phyloP scores from a whole-genome alignment of 2,329 filamentous ascomycete genomes.

The Colletotrichum sp. region DNA sequence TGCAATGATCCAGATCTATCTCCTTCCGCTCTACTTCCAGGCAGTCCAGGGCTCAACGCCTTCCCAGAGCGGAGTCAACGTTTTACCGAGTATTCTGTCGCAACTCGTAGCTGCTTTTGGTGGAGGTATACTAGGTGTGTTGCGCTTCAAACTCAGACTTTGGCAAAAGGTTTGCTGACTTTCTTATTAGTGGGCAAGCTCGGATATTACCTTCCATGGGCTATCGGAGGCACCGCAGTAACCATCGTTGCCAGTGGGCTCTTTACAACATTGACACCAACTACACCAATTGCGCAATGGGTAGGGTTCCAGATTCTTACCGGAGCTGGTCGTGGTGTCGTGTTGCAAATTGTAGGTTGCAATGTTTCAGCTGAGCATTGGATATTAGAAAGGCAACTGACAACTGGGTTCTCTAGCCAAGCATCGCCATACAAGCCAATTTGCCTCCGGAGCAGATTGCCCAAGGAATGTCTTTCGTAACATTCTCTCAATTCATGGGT shows the following conservation, averaged over 20 bases:
- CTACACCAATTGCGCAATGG: conserved; percentile 15
- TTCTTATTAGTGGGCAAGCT: conserved; percentile 7
- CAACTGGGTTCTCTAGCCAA: conserved; percentile 17
- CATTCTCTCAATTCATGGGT: conserved; percentile 28
- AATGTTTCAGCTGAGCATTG: conserved; percentile 32
- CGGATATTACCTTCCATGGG: conserved; percentile 24
- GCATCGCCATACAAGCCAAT: conserved; percentile 28
- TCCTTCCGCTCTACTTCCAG: conserved; percentile 44
- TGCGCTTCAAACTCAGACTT: background rate
- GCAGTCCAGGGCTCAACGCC: conserved; percentile 24
- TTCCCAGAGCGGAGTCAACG: conserved; percentile 36
- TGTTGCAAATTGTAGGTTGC: conserved; percentile 27
- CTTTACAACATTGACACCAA: conserved; percentile 17
- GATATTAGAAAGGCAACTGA: background rate
- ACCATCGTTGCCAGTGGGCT: conserved; percentile 19
- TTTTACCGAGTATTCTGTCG: conserved; percentile 31
- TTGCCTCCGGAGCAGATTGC: conserved; percentile 27
- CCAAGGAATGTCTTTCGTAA: conserved; percentile 27
- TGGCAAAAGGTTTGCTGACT: background rate
- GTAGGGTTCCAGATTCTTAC: conserved; percentile 22
- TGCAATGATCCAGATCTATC: conserved; percentile 26
- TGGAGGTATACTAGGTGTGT: conserved; percentile 28
- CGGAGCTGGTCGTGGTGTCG: conserved; percentile 19
- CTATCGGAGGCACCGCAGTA: background rate
- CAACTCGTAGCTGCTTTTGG: conserved; percentile 27